phyloP scores from a whole-genome alignment of 257 asterid genomes.

The Coffea canephora region DNA sequence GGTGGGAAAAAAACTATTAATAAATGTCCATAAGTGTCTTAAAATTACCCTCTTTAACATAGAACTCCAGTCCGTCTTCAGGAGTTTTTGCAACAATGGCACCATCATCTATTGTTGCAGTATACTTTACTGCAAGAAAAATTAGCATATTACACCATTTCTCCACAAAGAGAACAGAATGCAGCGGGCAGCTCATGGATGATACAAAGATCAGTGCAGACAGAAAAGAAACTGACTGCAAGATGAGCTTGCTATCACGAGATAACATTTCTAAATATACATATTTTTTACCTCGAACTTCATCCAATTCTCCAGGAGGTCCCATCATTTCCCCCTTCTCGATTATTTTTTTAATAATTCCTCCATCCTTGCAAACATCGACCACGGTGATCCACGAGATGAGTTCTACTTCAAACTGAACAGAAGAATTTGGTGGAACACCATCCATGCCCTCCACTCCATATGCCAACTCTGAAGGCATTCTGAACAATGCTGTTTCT shows the following conservation, averaged over 20 bases:
- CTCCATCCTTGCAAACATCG: constrained; percentile 74
- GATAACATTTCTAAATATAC: not conserved
- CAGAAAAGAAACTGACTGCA: not conserved
- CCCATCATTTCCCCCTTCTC: constrained; percentile 55
- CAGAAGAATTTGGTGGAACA: constrained; percentile 44
- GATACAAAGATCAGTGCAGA: not conserved
- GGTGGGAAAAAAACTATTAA: not conserved
- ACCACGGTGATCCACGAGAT: constrained; percentile 65
- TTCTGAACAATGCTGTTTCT: constrained; percentile 53
- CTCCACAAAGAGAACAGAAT: constrained; percentile 5
- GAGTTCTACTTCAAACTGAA: constrained; percentile 64
- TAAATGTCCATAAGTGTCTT: not conserved
- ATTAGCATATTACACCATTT: not conserved
- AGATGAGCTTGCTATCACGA: not conserved
- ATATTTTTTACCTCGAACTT: constrained; percentile 54
- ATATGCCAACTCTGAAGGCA: constrained; percentile 46
- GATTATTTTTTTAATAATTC: constrained; percentile 57
- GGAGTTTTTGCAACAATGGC: constrained; percentile 49
- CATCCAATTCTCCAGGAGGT: constrained; percentile 70
- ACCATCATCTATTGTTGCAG: constrained; percentile 49
- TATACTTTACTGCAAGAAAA: constrained; percentile 49
- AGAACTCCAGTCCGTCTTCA: constrained; percentile 60
- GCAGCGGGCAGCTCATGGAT: not conserved
- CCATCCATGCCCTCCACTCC: constrained; percentile 36
- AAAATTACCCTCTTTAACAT: constrained; percentile 58